Percentiles rank a stretch among this genome's conserved stretches.
Evolutionary conservation across 495 filamentous ascomycete genomes (phyloP).

Genomic region (Sordaria brevicollis): DNA sequence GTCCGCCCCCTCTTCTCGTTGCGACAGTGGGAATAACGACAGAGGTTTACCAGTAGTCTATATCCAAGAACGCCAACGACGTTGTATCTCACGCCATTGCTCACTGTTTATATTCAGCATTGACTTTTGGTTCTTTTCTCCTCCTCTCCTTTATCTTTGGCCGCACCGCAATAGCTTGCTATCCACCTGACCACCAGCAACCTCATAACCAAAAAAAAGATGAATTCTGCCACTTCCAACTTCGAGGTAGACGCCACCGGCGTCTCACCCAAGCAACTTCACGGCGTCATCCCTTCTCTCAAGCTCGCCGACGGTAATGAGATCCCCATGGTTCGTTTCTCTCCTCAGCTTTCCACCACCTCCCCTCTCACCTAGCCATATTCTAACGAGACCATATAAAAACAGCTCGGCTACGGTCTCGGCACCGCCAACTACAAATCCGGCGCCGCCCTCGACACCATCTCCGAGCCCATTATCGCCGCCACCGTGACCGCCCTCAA

Average conservation of each 20-base stretch:
- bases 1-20: not conserved
- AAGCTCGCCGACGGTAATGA: constrained; percentile 64
- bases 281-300: constrained; percentile 28
- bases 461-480: constrained; percentile 39
- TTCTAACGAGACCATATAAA: constrained; percentile 1
- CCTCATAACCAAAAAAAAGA: constrained; percentile 11
- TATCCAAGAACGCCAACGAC: not conserved
- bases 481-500: constrained; percentile 57
- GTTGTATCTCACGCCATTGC: not conserved
- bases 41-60: too few species aligned
- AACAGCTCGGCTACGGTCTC: constrained; percentile 63
- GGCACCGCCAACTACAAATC: constrained; percentile 36
- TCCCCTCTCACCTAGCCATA: not conserved
- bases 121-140: not conserved
- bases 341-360: not conserved
- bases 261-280: constrained; percentile 23
- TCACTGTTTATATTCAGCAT: not conserved
- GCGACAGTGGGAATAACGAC: not conserved
- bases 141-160: not conserved
- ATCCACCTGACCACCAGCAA: not conserved
- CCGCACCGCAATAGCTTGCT: not conserved
- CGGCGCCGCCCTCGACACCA: constrained; percentile 29
- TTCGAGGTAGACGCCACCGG: constrained; percentile 19
- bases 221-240: constrained; percentile 25
- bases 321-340: constrained; percentile 55